Base-by-base conservation (phyloP, 495 filamentous ascomycete species). In the Penicillium longicatenatum region DNA sequence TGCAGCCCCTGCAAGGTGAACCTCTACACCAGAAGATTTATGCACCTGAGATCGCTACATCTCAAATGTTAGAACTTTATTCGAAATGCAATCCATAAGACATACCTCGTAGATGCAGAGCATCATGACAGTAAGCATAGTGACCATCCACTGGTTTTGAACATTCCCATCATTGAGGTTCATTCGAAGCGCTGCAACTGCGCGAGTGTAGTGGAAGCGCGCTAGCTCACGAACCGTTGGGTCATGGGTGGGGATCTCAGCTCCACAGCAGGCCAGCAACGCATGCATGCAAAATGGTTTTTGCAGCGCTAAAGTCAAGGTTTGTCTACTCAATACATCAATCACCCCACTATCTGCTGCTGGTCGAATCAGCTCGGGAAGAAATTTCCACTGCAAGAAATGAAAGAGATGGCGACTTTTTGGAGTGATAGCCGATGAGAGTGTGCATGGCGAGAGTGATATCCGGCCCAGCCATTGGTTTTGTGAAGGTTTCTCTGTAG, bases 31-130 rank as follows among this genome's bases (percentile, higher is more conserved):
- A 17, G 26, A 26, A 3, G 66, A 66, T 7, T 41, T 41, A 4
- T 43, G 26, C 3, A 60, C 52, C 30, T 64, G 63, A 1, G 65
- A 62, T 51, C 63, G 52, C 64, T 67, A 21, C 0, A 26, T 20
- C 1, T 16, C 39, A 31, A n/a, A 30, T 43, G 49, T 49, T 17
- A 55, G 46, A 14, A 33, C 26, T 29, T 22, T 58, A 14, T 39
- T 39, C 5, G 2, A 24, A 24, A 20, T 1, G 4, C 1, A 37
- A 19, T 6, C 5, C 20, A 41, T 12, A 11, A 11, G 6, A 20
- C 51, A 20, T 41, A 65, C 65, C 54, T 68, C 65, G 19, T 62
- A 68, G 1, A 68, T 68, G 31, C 65, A 68, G 9, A 68, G 50
- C 54, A 65, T 64, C 21, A 68, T 50, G 9, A 64, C 45, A 10